Percentiles rank a stretch among this genome's conserved stretches.
Evolutionary conservation across 768 basidiomycete species (phyloP).

Genomic region (Candolleomyces efflorescens): DNA sequence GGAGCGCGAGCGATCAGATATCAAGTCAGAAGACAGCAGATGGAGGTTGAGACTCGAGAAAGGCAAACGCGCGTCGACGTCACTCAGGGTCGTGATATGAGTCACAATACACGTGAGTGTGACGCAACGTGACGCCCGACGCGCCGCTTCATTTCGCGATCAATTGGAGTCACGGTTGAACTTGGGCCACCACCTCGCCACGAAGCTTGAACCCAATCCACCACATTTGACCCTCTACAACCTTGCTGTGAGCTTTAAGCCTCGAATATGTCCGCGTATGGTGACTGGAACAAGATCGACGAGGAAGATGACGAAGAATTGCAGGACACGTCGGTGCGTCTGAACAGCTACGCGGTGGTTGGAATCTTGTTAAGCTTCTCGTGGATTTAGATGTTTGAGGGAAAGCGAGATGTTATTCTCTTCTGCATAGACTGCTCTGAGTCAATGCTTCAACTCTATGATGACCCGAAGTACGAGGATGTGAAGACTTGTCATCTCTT

Average conservation of each 20-base stretch:
- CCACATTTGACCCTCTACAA: not conserved
- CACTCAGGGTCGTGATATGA: not conserved
- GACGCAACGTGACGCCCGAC: slow-evolving; percentile 9
- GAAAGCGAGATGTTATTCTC: slow-evolving; percentile 82
- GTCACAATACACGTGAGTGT: slow-evolving; percentile 3
- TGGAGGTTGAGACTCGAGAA: not conserved
- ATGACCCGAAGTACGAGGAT: slow-evolving; percentile 62
- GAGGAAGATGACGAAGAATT: slow-evolving; percentile 84
- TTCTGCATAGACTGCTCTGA: slow-evolving; percentile 94
- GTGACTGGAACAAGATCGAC: slow-evolving; percentile 77
- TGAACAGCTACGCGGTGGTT: not conserved
- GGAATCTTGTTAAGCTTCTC: not conserved
- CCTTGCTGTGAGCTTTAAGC: not conserved
- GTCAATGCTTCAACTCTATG: slow-evolving; percentile 77
- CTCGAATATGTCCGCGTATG: slow-evolving; percentile 57
- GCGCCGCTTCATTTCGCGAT: not conserved
- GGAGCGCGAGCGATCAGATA: not conserved
- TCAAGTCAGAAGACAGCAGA: not conserved
- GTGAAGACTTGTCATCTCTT: slow-evolving; percentile 72
- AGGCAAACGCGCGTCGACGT: not conserved
- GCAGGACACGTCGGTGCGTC: slow-evolving; percentile 59
- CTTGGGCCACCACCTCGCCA: not conserved
- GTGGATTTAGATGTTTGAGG: slow-evolving; percentile 55
- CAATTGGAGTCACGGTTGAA: not conserved
- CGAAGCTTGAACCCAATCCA: not conserved